A percentile compares a stretch with the other conserved stretches of the same genome.
These are phyloP conservation scores for Medicago arabica DNA, from an alignment of 306 rosid species.

Conservation along the genomic window DNA sequence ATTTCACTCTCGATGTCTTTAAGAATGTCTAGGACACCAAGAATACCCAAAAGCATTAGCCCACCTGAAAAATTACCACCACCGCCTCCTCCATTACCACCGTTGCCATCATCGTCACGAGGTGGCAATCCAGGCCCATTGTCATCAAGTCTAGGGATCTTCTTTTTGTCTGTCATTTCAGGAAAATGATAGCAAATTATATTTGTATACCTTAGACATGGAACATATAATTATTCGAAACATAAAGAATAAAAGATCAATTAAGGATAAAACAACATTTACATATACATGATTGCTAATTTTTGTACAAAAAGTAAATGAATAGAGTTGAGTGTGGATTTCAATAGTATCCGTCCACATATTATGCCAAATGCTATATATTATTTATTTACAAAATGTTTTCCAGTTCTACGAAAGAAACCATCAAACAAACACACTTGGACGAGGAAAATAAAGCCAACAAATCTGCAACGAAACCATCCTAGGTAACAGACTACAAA, in stretches of 20 bases:
- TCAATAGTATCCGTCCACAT: not conserved
- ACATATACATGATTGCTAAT: not conserved
- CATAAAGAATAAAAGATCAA: no score
- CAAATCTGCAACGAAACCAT: not conserved
- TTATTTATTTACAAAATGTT: conserved; percentile 3
- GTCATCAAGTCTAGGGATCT: conserved; percentile 68
- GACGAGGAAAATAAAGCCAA: not conserved
- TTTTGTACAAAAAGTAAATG: not conserved
- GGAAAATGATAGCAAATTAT: conserved; percentile 18
- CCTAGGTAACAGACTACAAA: not conserved
- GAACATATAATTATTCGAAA: no score
- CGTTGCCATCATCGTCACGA: conserved; percentile 62
- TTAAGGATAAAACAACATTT: not conserved
- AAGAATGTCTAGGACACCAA: conserved; percentile 74
- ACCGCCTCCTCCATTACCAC: conserved; percentile 80
- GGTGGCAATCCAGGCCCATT: conserved; percentile 83
- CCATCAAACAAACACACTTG: conserved; percentile 14
- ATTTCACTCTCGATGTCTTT: conserved; percentile 82
- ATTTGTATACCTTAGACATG: not conserved
- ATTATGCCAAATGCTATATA: not conserved
- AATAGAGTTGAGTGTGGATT: not conserved
- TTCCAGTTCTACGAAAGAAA: not conserved
- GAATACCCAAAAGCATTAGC: conserved; percentile 74
- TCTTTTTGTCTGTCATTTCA: conserved; percentile 74
- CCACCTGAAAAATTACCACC: conserved; percentile 85